Base-by-base conservation (phyloP, 768 basidiomycete species). In the Psilocybe subaeruginosa region DNA sequence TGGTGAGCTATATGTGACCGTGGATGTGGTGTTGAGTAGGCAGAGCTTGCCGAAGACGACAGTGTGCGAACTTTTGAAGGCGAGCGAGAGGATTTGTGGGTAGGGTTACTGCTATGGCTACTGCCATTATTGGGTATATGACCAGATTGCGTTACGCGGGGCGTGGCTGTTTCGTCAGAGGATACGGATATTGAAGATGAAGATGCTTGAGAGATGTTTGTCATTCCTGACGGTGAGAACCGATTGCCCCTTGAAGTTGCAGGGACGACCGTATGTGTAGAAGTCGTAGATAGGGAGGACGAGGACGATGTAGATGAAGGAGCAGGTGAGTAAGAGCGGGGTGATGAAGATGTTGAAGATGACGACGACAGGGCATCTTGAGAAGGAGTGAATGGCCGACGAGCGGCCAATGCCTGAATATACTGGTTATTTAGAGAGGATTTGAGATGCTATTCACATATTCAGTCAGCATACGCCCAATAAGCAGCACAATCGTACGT, bases 261-360 rank as follows among this genome's bases (percentile, higher is more conserved):
- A 14, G 90, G 90, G 19, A 89, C 86, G 2, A 86, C 80, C 3
- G 91, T 92, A 64, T 87, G 88, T 27, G 87, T 90, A 0, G 90
- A 92, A 2, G 83, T 80, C 7, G 89, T 90, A 0, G 90, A 91
- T 31, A 88, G 76, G 3, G 89, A 89, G 0, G 91, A 89, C 0
- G 85, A 85, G 0, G 90, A 90, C 0, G 85, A 85, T 0, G 85
- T 81, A 3, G 85, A 77, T 0, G 88, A 86, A 2, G 84, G 81
- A 12, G 83, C 74, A 29, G 82, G 87, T 2, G 83, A 82, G 61
- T 73, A 71, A 14, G 78, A 63, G 27, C 79, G 78, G 49, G 80
- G 71, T 14, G 80, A 68, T 31, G 73, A 47, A 37, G 72, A 29
- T 29, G 75, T 56, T 62, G 63, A 50, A 3, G 68, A 59, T 17